Evolutionary conservation across 306 rosid species (phyloP), one percentile per base, ranked within the genome.

Genomic region (Cicer judaicum): DNA sequence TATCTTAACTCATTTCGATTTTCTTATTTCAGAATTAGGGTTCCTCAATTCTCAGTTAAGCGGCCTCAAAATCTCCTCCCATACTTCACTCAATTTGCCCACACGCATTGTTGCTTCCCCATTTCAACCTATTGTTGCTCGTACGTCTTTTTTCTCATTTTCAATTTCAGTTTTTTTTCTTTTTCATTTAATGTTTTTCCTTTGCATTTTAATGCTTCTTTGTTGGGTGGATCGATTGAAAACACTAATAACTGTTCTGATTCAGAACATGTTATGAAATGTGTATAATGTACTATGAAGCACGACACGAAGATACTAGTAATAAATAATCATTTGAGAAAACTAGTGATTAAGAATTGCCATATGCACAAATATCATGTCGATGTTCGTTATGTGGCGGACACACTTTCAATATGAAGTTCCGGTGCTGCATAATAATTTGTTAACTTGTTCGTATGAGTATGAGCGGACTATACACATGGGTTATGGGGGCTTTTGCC

Each of bases 1-100:
- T 21, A 7, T 44, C 4, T 44, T 21, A 2, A 8, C 7, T 47
- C 12, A 14, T 46, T 13, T 9, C 10, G 1, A 46, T 11, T 70
- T 70, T 53, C 5, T 73, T 14, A 7, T 68, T 78, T 69, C 76
- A 70, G 91, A 87, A 42, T 69, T 91, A 52, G 87, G 90, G 13
- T 91, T 88, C 77, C 64, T 90, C 29, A 70, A 75, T 63, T 91
- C 97, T 5, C 93, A 90, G 68, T 80, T 94, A 78, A 60, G 78
- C 10, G 98, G 98, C 80, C 38, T 90, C 88, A 87, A 72, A 83
- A 81, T 90, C 81, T 85, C 90, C 3, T 41, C 50, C 82, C 72
- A 68, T 74, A 41, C 60, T 61, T 77, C 84, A 9, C 76, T 61
- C 29, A 67, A 72, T 64, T 59, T 64, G 24, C n/a, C 81, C 48